Evolutionary conservation across 1,139 yeast species (phyloP), one percentile per base, ranked within the genome.

Genomic region (Taiozyma onychis): DNA sequence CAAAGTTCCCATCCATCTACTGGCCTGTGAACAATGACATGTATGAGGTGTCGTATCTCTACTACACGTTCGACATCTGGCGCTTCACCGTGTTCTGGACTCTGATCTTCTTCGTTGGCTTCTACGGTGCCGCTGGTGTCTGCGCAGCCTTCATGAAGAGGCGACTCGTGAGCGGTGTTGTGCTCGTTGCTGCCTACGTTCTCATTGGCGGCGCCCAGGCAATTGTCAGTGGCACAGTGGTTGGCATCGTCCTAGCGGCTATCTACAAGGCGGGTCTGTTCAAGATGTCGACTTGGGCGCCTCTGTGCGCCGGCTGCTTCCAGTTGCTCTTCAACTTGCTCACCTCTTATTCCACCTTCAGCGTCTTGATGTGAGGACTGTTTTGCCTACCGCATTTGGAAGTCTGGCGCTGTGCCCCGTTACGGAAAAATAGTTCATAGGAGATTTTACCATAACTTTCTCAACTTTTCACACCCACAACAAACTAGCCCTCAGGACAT

Each of bases 271-370:
- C 96, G 0, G 96, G 90, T 0, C 71, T 81, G 14, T 78, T 90
- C 64, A 78, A 87, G 26, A 87, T 91, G 93, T 85, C 95, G 30
- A 87, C 97, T 0, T 91, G 98, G 98, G 81, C 90, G 11, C 98
- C 98, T 1, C 75, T 90, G 58, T 78, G 85, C 47, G 88, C 93
- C 82, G 93, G 83, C 0, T 70, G 86, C 6, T 77, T 85, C 3
- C 83, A 81, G 60, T 75, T 87, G 14, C 62, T 89, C 46, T 86
- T 78, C 65, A 81, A 85, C 65, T 76, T 87, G 34, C 72, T 85
- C 43, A 76, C 83, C 9, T 78, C 90, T 34, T 90, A 86, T 57
- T 73, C 83, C 1, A 70, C 77, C 63, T 70, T 78, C 47, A 72
- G 80, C 8, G 68, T 70, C 1, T 61, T 74, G 32, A 60, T 75